Evolutionary conservation across 768 basidiomycete genomes (phyloP).

Genomic region (Serendipita vermifera): DNA sequence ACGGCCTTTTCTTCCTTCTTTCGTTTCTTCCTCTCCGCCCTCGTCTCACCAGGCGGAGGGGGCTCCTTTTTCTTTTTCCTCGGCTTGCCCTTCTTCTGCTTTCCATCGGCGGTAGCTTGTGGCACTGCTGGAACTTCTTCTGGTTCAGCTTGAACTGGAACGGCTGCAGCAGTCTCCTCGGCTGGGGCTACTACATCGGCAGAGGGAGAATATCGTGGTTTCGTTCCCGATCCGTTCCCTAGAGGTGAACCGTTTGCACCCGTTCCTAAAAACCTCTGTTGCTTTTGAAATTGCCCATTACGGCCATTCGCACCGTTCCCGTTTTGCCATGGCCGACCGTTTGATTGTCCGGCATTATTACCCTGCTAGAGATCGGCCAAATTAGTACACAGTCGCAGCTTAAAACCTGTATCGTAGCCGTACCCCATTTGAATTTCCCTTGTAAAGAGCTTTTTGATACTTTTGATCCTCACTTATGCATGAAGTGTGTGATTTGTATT

Average conservation of each 20-base stretch:
- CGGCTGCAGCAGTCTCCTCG: background rate
- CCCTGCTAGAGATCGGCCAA: background rate
- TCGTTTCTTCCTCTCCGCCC: background rate
- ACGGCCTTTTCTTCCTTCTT: conserved; percentile 3
- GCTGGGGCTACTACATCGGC: too few species aligned
- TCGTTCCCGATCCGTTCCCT: too few species aligned
- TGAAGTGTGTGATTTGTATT: conserved; percentile 69
- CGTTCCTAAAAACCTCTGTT: conserved; percentile 20
- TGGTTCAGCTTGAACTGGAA: conserved; percentile 12
- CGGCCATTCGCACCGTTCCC: background rate
- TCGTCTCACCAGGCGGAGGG: background rate
- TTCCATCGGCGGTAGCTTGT: background rate
- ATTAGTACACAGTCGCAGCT: conserved; percentile 21
- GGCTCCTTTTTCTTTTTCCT: conserved; percentile 9
- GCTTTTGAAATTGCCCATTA: background rate
- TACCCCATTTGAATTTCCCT: conserved; percentile 60
- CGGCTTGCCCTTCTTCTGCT: conserved; percentile 13
- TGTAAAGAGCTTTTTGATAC: conserved; percentile 78
- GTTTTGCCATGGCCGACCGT: background rate
- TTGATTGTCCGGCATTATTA: background rate
- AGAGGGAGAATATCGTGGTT: too few species aligned
- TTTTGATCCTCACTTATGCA: conserved; percentile 91
- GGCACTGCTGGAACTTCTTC: conserved; percentile 2
- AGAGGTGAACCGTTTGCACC: conserved; percentile 35
- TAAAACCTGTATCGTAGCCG: too few species aligned